A percentile compares a stretch with the other conserved stretches of the same genome.
phyloP scores from a whole-genome alignment of 768 basidiomycete genomes.

The Russula earlei region DNA sequence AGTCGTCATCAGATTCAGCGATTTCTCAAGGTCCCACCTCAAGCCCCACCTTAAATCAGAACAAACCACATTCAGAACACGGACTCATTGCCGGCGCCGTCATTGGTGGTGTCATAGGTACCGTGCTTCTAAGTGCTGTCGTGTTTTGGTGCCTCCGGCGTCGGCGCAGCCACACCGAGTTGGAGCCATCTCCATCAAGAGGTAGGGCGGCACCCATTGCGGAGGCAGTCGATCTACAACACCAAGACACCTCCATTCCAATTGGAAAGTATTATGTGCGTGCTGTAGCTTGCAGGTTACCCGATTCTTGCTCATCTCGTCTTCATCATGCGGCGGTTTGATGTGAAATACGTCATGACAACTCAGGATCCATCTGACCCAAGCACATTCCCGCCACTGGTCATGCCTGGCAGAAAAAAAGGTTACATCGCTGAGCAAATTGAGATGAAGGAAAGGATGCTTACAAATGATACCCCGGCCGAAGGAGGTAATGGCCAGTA shows the following conservation, averaged over 20 bases:
- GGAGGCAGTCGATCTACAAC: neutral
- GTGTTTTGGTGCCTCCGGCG: neutral
- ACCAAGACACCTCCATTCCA: neutral
- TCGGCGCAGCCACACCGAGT: neutral
- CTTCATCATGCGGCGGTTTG: neutral
- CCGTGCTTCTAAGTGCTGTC: neutral
- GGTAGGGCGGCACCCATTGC: neutral
- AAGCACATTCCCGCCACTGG: neutral
- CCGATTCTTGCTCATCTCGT: too few relatives aligned
- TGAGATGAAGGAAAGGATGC: too few relatives aligned
- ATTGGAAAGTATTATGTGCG: slow-evolving; percentile 3
- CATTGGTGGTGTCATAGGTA: neutral
- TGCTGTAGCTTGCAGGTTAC: neutral
- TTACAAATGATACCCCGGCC: too few relatives aligned
- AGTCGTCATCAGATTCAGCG: too few relatives aligned
- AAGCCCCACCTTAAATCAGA: neutral
- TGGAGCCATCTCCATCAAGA: neutral
- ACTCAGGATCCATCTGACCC: slow-evolving; percentile 1
- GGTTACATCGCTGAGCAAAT: too few relatives aligned
- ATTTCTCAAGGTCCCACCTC: neutral
- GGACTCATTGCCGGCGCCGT: neutral
- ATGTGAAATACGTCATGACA: neutral
- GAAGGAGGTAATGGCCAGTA: too few relatives aligned
- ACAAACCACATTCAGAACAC: neutral
- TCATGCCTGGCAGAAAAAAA: too few relatives aligned